These are phyloP conservation scores for Camelina hispida DNA, from an alignment of 345 rosid genomes.

Conservation along the genomic window DNA sequence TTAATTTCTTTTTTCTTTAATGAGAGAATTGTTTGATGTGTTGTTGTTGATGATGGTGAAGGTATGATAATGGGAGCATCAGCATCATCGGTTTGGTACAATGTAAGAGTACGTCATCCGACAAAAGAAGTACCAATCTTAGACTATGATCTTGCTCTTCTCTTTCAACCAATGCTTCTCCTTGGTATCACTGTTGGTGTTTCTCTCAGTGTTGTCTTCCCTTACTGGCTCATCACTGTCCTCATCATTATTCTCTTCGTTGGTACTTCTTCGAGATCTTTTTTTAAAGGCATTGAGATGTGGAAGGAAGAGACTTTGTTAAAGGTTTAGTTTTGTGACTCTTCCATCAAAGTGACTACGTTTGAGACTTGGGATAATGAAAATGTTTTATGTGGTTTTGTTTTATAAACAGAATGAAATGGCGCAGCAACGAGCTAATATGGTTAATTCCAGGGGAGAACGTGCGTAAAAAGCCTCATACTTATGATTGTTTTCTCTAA, in stretches of 20 bases:
- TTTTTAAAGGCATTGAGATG: constrained; percentile 74
- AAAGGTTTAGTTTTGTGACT: constrained; percentile 49
- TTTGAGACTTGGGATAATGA: neutral
- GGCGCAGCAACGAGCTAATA: constrained; percentile 48
- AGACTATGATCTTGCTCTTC: constrained; percentile 86
- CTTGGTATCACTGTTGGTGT: constrained; percentile 95
- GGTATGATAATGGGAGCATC: constrained; percentile 99
- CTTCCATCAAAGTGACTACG: neutral
- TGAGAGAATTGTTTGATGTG: neutral
- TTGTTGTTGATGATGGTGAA: constrained; percentile 39
- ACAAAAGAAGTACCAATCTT: constrained; percentile 84
- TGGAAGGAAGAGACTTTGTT: constrained; percentile 89
- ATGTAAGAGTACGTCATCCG: constrained; percentile 83
- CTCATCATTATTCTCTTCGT: constrained; percentile 87
- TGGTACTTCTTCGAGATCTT: constrained; percentile 90
- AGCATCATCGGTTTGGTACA: constrained; percentile 92
- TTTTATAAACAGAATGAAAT: constrained; percentile 64
- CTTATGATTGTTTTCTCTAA: neutral
- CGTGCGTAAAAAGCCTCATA: constrained; percentile 52
- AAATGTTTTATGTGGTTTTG: constrained; percentile 3
- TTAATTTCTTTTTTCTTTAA: neutral
- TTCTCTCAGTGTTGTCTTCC: constrained; percentile 87
- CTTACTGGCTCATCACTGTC: constrained; percentile 94
- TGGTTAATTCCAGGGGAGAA: constrained; percentile 75
- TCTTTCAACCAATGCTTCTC: constrained; percentile 94